Conservation (phyloP, 495 filamentous ascomycete genomes). For the Platismatia glauca region DNA sequence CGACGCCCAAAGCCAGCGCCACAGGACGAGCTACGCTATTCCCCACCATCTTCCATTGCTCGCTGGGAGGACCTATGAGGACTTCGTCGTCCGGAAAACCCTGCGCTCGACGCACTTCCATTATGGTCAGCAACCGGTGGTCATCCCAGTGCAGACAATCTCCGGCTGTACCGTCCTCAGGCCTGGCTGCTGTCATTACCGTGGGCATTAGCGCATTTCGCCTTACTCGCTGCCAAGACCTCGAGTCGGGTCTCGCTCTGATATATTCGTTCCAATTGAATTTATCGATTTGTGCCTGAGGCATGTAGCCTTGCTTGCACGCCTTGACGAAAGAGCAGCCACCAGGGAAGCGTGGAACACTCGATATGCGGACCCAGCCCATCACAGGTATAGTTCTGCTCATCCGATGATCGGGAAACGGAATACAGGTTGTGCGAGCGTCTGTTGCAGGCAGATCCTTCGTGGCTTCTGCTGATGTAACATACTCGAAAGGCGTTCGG, state of each 20-base stretch:
- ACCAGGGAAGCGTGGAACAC: slow-evolving; percentile 37
- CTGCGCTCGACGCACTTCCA: slow-evolving; percentile 59
- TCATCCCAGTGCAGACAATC: slow-evolving; percentile 52
- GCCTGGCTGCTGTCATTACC: slow-evolving; percentile 39
- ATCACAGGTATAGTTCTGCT: slow-evolving; percentile 21
- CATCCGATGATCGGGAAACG: slow-evolving; percentile 55
- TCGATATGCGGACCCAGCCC: slow-evolving; percentile 26
- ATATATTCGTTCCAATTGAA: slow-evolving; percentile 18
- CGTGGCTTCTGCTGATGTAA: slow-evolving; percentile 41
- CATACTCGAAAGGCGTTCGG: slow-evolving; percentile 48
- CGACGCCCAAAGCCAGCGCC: slow-evolving; percentile 38
- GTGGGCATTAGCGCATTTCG: slow-evolving; percentile 47
- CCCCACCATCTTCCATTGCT: slow-evolving; percentile 55
- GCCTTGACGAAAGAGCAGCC: slow-evolving; percentile 40
- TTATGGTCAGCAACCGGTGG: slow-evolving; percentile 44
- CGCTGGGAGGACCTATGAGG: slow-evolving; percentile 42
- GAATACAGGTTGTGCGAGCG: slow-evolving; percentile 43
- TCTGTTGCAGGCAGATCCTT: slow-evolving; percentile 52
- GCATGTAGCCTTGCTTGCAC: slow-evolving; percentile 30
- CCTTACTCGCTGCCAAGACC: slow-evolving; percentile 43
- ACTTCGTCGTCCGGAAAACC: slow-evolving; percentile 60
- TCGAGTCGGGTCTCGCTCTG: slow-evolving; percentile 27
- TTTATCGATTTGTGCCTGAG: slow-evolving; percentile 24
- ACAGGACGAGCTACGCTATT: slow-evolving; percentile 63
- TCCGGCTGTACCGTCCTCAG: slow-evolving; percentile 42